A percentile compares a stretch with the other conserved stretches of the same genome.
Conservation (phyloP, 306 rosid genomes). For the Alnus rubra region DNA sequence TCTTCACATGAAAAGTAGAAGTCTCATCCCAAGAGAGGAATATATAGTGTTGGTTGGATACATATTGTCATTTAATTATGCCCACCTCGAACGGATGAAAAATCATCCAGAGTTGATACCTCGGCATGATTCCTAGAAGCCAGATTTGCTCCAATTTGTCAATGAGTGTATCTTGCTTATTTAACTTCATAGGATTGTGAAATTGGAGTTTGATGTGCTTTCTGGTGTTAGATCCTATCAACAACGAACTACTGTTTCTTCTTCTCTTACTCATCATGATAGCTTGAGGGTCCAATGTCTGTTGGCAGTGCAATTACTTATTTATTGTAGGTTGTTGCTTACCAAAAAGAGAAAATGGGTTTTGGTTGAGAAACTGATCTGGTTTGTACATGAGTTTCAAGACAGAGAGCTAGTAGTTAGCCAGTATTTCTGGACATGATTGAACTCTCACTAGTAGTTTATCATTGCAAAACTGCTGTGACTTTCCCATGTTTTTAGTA, state of each 20-base stretch:
- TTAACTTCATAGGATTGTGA: neutral
- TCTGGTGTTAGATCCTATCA: neutral
- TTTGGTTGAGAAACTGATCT: neutral
- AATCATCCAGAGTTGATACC: neutral
- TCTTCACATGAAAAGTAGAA: neutral
- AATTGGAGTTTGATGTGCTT: neutral
- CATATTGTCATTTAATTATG: constrained; percentile 7
- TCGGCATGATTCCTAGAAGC: neutral
- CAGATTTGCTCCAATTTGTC: neutral
- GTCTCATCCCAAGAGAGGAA: constrained; percentile 1
- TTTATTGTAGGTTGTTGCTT: neutral
- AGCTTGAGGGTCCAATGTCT: neutral
- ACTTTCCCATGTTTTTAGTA: neutral
- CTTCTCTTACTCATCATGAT: neutral
- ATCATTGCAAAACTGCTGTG: neutral
- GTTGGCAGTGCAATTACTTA: neutral
- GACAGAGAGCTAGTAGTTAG: neutral
- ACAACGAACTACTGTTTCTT: neutral
- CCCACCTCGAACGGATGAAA: constrained; percentile 14
- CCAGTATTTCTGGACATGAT: neutral
- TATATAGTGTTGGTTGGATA: constrained; percentile 6
- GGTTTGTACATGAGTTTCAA: neutral
- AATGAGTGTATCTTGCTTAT: constrained; percentile 2
- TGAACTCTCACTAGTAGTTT: neutral
- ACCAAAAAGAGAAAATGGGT: neutral